Conservation (phyloP, 345 rosid species). For the Mallotus nudiflorus region DNA sequence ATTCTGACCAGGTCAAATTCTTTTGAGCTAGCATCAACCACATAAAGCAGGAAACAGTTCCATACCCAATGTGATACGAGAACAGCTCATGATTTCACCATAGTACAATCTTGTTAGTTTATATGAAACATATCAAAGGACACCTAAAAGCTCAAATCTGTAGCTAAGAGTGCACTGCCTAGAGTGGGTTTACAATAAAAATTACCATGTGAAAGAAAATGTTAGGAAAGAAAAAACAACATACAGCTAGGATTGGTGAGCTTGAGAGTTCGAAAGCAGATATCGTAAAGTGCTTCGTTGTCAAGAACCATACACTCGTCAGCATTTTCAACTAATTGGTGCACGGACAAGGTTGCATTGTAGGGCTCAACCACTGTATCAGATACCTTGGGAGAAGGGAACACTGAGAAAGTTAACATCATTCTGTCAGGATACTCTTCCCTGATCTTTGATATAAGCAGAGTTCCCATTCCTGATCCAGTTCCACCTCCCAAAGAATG, state of each 20-base stretch:
- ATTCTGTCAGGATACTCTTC: constrained; percentile 63
- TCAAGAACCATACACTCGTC: constrained; percentile 70
- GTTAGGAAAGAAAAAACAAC: neutral
- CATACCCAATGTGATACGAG: too few relatives aligned
- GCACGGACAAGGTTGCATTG: constrained; percentile 61
- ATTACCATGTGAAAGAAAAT: too few relatives aligned
- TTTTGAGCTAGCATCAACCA: too few relatives aligned
- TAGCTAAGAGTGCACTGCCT: too few relatives aligned
- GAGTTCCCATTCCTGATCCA: constrained; percentile 65
- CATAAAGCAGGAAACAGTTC: too few relatives aligned
- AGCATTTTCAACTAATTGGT: constrained; percentile 63
- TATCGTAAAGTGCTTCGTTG: constrained; percentile 62
- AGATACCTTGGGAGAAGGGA: constrained; percentile 63
- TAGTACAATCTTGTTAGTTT: too few relatives aligned
- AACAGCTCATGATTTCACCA: too few relatives aligned
- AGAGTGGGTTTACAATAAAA: too few relatives aligned
- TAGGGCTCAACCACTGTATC: constrained; percentile 68
- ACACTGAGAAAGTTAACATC: constrained; percentile 64
- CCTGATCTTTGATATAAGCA: constrained; percentile 59
- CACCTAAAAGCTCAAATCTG: too few relatives aligned
- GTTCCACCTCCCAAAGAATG: constrained; percentile 68
- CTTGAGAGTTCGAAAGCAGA: constrained; percentile 65
- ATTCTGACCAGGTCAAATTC: too few relatives aligned
- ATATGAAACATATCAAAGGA: too few relatives aligned
- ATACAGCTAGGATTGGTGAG: constrained; percentile 63